Evolutionary conservation across 2,329 filamentous ascomycete species (phyloP).

Genomic region (Diaporthe longicolla): DNA sequence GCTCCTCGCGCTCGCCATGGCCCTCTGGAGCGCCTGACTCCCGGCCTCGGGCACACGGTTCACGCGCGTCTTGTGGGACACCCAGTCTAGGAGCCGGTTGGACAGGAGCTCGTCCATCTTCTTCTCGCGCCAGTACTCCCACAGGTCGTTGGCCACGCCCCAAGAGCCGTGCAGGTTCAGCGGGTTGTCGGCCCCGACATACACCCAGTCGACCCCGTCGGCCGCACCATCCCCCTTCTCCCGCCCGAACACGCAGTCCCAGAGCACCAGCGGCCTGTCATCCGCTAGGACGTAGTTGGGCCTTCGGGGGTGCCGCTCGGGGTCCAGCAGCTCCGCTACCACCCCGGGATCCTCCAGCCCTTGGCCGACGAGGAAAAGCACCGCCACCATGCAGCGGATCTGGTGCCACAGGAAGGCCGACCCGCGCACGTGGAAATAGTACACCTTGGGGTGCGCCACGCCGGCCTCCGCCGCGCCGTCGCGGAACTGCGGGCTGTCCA

Average conservation of each 20-base stretch:
- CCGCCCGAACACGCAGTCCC: slow-evolving; percentile 87
- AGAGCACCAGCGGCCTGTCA: slow-evolving; percentile 91
- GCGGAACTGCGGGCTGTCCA: slow-evolving; percentile 62
- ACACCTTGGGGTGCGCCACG: slow-evolving; percentile 73
- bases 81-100: slow-evolving; percentile 77
- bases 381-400: slow-evolving; percentile 91
- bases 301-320: slow-evolving; percentile 77
- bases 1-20: slow-evolving; percentile 39
- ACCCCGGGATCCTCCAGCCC: slow-evolving; percentile 83
- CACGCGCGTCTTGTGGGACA: slow-evolving; percentile 56
- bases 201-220: slow-evolving; percentile 83
- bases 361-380: slow-evolving; percentile 94
- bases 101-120: slow-evolving; percentile 94
- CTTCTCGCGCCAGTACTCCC: slow-evolving; percentile 84
- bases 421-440: slow-evolving; percentile 89
- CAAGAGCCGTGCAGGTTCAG: slow-evolving; percentile 74
- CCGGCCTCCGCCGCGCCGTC: slow-evolving; percentile 47
- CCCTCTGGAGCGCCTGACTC: slow-evolving; percentile 56
- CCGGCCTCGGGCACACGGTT: slow-evolving; percentile 49
- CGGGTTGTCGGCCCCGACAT: slow-evolving; percentile 71
- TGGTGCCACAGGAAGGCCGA: slow-evolving; percentile 98
- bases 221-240: slow-evolving; percentile 46
- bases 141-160: slow-evolving; percentile 81
- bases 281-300: slow-evolving; percentile 93
- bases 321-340: slow-evolving; percentile 81